Percentiles rank a stretch among this genome's conserved stretches.
phyloP scores from a whole-genome alignment of 2,329 filamentous ascomycete genomes.

The Aspergillus amoenus region DNA sequence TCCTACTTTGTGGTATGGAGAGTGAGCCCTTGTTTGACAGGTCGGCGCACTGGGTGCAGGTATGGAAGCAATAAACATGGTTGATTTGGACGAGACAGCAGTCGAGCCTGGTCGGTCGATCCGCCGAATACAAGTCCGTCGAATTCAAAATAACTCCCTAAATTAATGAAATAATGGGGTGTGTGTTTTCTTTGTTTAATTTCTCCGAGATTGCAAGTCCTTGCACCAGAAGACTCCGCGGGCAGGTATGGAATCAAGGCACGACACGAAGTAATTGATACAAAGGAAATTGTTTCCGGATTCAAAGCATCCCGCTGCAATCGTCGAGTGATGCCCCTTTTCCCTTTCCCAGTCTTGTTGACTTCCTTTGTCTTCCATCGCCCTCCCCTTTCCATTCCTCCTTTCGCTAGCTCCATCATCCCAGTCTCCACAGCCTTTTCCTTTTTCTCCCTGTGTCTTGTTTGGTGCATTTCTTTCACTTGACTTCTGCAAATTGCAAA shows the following conservation, averaged over 20 bases:
- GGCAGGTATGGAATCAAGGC: background rate
- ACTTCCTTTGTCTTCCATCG: background rate
- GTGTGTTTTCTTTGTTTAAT: background rate
- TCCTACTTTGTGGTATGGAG: background rate
- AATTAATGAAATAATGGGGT: background rate
- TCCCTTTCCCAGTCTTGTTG: background rate
- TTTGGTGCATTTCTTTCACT: background rate
- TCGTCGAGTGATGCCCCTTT: background rate
- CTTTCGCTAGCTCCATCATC: background rate
- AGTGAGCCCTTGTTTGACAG: background rate
- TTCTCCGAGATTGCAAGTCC: background rate
- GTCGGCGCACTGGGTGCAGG: background rate
- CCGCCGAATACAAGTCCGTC: background rate
- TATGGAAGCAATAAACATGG: background rate
- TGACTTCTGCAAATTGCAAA: background rate
- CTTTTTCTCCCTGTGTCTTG: background rate
- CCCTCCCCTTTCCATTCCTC: constrained; percentile 1
- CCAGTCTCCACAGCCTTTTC: background rate
- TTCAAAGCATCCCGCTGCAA: no score
- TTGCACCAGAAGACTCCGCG: background rate
- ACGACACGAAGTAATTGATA: background rate
- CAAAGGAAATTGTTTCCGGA: background rate
- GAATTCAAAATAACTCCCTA: background rate
- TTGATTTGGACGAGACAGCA: background rate
- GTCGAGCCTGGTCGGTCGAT: background rate